Base-by-base conservation (phyloP, 371 early-diverging fungal genomes). In the Mucor racemosus region DNA sequence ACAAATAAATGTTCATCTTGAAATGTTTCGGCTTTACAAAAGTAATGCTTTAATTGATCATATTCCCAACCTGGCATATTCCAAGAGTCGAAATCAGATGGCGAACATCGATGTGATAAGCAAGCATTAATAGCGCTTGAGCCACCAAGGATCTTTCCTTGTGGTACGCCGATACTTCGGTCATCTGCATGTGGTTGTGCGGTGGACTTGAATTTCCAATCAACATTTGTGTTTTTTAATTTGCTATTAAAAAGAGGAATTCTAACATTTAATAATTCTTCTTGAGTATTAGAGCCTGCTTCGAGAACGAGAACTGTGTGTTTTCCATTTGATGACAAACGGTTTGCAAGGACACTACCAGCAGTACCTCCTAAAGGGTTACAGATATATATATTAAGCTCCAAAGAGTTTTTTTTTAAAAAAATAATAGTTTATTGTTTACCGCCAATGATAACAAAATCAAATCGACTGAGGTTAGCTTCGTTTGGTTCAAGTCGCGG, bases 101-200 rank as follows among this genome's bases (percentile, higher is more conserved):
- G 74, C 4, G 76, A 66, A 35, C 84, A 76, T 9, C 79, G 71
- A 31, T 77, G 76, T 35, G 61, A 73, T 21, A 78, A 31, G 62
- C 77, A 73, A 9, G 79, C 81, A 59, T 83, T 83, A 17, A 76
- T 72, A 14, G 73, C 65, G 34, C 76, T 74, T 38, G 73, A 72
- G 0, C 81, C 81, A 14, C 81, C 81, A 0, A 80, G 66, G n/a
- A 74, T n/a, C 61, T 75, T 77, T 6, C 77, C 78, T 9, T 70
- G 40, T 1, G 80, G 80, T 34, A 79, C 64, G 21, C 58, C 56
- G n/a, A 75, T 61, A 6, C 10, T 34, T 34, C 75, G 62, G 3
- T 72, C 46, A 31, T 68, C 7, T 17, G 63, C 72, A 35, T 66
- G 35, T 3, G 33, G 9, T 31, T 75, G 75, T 4, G 53, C 5